Conservation (phyloP, 176 grass and related monocot genomes). For the Musa itinerans region DNA sequence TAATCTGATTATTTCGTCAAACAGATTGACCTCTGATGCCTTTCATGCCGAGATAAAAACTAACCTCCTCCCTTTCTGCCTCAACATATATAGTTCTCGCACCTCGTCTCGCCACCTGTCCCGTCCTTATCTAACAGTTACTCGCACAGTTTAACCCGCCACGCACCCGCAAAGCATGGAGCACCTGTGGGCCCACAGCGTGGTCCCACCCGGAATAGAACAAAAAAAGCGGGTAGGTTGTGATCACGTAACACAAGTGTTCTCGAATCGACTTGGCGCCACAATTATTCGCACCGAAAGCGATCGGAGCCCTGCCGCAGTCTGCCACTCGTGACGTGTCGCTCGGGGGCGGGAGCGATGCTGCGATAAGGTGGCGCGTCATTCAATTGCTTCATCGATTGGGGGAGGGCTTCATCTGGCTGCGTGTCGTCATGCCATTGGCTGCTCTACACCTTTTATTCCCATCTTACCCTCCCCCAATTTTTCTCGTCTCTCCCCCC, state of each 20-base stretch:
- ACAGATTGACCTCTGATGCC: too few relatives aligned
- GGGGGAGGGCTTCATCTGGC: neutral
- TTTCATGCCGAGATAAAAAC: too few relatives aligned
- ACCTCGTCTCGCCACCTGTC: neutral
- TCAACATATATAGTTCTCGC: too few relatives aligned
- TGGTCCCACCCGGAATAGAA: too few relatives aligned
- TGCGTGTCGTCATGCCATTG: constrained; percentile 19
- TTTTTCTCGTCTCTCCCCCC: neutral
- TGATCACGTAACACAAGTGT: too few relatives aligned
- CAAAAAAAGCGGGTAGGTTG: too few relatives aligned
- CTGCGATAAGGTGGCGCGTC: neutral
- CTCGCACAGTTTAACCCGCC: too few relatives aligned
- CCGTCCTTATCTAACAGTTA: neutral
- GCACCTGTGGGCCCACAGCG: too few relatives aligned
- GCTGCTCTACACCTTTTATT: constrained; percentile 6
- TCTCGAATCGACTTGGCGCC: neutral
- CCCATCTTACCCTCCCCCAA: neutral
- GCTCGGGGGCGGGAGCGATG: neutral
- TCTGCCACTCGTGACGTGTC: neutral
- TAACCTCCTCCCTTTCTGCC: too few relatives aligned
- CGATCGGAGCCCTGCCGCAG: neutral
- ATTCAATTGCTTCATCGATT: neutral
- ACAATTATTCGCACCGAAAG: neutral
- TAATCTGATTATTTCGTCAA: too few relatives aligned
- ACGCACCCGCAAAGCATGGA: too few relatives aligned